Conservation (phyloP, 306 rosid genomes). For the Sophora flavescens region DNA sequence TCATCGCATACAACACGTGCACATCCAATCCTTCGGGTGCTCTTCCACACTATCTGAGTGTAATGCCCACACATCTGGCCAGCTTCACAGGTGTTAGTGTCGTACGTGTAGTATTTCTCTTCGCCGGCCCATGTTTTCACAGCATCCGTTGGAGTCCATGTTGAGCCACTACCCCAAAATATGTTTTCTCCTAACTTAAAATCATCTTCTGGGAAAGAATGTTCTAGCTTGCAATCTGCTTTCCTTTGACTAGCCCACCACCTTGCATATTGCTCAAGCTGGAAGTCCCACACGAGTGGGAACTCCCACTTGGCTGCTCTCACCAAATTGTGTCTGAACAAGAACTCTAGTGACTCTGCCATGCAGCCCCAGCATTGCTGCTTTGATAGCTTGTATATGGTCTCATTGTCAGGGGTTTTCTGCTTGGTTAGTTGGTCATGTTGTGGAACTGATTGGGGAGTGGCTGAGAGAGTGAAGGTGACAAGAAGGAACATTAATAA, state of each 20-base stretch:
- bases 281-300: conserved; percentile 71
- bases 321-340: conserved; percentile 72
- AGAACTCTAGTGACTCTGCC: conserved; percentile 70
- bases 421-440: conserved; percentile 32
- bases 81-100: conserved; percentile 57
- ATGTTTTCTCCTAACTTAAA: conserved; percentile 89
- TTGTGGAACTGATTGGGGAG: conserved; percentile 28
- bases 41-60: conserved; percentile 88
- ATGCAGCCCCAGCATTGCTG: conserved; percentile 90
- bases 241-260: conserved; percentile 84
- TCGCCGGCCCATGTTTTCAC: conserved; percentile 75
- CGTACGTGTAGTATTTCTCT: conserved; percentile 75
- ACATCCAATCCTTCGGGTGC: conserved; percentile 73
- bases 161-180: conserved; percentile 82
- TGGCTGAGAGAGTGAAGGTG: conserved; percentile 29
- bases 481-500: conserved; percentile 41
- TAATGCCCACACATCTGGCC: conserved; percentile 93
- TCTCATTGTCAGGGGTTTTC: conserved; percentile 61
- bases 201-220: conserved; percentile 77
- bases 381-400: conserved; percentile 70
- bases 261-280: conserved; percentile 75
- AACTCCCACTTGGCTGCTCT: conserved; percentile 76
- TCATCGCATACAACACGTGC: conserved; percentile 75
- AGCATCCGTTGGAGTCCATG: conserved; percentile 75
- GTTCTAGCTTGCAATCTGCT: conserved; percentile 72